Evolutionary conservation across 2,329 filamentous ascomycete genomes (phyloP).

Genomic region (Epichloe gansuensis): DNA sequence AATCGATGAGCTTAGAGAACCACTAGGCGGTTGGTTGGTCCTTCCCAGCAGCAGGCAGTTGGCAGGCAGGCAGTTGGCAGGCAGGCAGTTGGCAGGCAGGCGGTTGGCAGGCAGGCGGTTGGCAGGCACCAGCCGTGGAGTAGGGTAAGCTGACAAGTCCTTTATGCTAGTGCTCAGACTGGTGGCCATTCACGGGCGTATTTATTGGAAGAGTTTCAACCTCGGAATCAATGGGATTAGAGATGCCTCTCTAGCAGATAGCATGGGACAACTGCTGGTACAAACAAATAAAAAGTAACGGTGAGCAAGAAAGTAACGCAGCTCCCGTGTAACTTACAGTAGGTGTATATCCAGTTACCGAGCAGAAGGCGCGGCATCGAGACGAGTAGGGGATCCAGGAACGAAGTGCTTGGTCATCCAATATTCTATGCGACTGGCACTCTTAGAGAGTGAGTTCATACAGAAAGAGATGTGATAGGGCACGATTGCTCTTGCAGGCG

Average conservation of each 20-base stretch:
- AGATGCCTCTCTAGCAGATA: not conserved
- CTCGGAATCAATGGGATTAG: too few relatives aligned
- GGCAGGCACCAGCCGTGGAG: not conserved
- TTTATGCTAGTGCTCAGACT: not conserved
- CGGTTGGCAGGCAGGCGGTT: not conserved
- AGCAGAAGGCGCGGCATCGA: not conserved
- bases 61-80: not conserved
- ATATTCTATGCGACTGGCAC: not conserved
- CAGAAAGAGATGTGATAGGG: too few relatives aligned
- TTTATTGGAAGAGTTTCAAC: too few relatives aligned
- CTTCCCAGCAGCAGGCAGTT: not conserved
- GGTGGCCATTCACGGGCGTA: not conserved
- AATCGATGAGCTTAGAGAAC: too few relatives aligned
- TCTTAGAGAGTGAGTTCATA: too few relatives aligned
- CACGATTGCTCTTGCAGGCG: too few relatives aligned
- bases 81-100: not conserved
- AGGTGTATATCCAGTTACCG: not conserved
- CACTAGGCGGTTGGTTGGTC: not conserved
- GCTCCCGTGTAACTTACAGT: not conserved
- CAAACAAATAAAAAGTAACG: conserved; percentile 1
- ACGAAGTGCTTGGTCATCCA: not conserved
- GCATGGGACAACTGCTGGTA: not conserved
- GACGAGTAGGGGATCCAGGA: not conserved
- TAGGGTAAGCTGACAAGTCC: not conserved
- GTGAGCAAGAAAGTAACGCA: not conserved